A percentile compares a stretch with the other conserved stretches of the same genome.
phyloP scores from a whole-genome alignment of 2,329 filamentous ascomycete species.

The Mollisia scopiformis region DNA sequence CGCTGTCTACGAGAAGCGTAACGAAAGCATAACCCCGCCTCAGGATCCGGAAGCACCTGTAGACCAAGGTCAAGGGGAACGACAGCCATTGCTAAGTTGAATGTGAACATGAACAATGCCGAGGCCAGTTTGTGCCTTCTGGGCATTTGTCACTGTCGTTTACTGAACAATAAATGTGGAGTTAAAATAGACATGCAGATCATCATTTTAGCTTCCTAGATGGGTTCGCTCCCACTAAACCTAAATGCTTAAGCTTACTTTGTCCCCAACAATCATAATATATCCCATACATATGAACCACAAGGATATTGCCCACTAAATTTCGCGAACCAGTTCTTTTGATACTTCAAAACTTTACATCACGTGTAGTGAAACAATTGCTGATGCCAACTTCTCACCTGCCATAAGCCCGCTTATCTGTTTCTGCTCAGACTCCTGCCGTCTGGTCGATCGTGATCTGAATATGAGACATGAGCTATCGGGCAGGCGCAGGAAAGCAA shows the following conservation, averaged over 20 bases:
- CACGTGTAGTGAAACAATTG: not conserved
- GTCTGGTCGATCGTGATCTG: not conserved
- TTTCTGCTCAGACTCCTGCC: not conserved
- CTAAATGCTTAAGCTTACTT: not conserved
- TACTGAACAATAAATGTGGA: not conserved
- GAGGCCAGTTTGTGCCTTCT: not conserved
- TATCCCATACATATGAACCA: no score
- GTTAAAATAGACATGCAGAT: not conserved
- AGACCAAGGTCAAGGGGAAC: not conserved
- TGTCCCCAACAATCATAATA: not conserved
- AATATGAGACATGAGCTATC: not conserved
- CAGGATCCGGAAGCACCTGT: not conserved
- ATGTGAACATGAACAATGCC: not conserved
- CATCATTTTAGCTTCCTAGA: not conserved
- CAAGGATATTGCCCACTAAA: no score
- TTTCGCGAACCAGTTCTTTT: no score
- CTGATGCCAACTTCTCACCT: not conserved
- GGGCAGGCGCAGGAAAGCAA: not conserved
- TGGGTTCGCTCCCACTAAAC: not conserved
- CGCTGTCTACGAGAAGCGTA: conserved; percentile 4
- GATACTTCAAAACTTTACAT: not conserved
- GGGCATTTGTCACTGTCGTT: not conserved
- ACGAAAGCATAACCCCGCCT: not conserved
- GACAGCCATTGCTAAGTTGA: conserved; percentile 4
- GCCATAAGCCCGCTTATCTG: not conserved